Percentiles rank a stretch among this genome's conserved stretches.
phyloP scores from a whole-genome alignment of 2,329 filamentous ascomycete genomes.

The Tolypocladium endophyticum region DNA sequence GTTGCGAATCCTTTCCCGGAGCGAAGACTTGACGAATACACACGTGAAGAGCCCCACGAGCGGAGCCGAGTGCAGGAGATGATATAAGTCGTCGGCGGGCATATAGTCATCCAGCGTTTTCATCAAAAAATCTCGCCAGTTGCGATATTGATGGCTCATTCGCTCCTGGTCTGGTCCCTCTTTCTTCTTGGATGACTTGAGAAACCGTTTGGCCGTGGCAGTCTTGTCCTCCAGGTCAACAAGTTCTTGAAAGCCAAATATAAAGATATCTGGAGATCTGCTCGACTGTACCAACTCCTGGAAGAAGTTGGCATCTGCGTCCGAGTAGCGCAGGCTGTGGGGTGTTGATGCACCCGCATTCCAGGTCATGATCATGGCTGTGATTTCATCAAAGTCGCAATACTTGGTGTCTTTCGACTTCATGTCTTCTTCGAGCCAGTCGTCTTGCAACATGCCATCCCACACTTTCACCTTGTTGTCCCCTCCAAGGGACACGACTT shows the following conservation, averaged over 20 bases:
- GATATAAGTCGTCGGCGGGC: conserved; percentile 66
- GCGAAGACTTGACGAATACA: conserved; percentile 77
- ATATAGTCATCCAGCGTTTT: conserved; percentile 75
- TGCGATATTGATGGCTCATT: conserved; percentile 95
- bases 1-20: conserved; percentile 67
- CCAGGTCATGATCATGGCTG: conserved; percentile 80
- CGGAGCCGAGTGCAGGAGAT: conserved; percentile 73
- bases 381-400: conserved; percentile 75
- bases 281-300: conserved; percentile 67
- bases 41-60: conserved; percentile 94
- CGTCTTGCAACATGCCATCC: conserved; percentile 88
- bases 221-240: conserved; percentile 97
- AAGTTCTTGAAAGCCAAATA: conserved; percentile 98
- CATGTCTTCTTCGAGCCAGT: conserved; percentile 91
- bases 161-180: conserved; percentile 72
- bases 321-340: conserved; percentile 60
- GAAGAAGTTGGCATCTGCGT: conserved; percentile 67
- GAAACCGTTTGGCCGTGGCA: conserved; percentile 87
- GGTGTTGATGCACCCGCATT: conserved; percentile 97
- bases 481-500: conserved; percentile 77
- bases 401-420: conserved; percentile 72
- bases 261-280: conserved; percentile 73
- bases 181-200: conserved; percentile 76
- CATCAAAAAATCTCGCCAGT: conserved; percentile 86
- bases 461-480: conserved; percentile 79